Conservation (phyloP, 2,329 filamentous ascomycete species). For the Stagonosporopsis tanaceti region DNA sequence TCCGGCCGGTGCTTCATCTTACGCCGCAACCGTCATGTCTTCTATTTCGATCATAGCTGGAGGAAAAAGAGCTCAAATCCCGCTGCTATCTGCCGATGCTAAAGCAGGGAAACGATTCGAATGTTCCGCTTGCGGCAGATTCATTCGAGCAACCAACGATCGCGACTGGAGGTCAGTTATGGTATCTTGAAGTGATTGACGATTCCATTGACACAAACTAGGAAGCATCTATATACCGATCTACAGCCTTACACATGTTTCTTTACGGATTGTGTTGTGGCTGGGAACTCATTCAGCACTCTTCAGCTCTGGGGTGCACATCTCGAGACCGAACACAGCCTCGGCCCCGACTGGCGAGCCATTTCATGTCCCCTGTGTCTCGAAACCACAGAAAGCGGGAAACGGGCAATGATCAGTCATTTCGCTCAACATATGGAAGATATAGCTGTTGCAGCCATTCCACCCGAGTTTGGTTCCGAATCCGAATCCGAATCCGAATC, state of each 20-base stretch:
- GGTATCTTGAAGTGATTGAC: neutral
- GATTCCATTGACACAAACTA: neutral
- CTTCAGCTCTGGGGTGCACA: no score
- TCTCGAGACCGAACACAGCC: no score
- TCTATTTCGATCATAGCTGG: slow-evolving; percentile 26
- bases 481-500: no score
- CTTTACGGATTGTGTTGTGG: neutral
- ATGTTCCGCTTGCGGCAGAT: neutral
- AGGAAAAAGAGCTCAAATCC: slow-evolving; percentile 22
- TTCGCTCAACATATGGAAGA: no score
- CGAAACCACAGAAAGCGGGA: no score
- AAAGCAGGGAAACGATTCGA: neutral
- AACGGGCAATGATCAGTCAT: no score
- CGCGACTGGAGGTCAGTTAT: neutral
- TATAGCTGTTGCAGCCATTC: no score
- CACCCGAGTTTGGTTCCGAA: no score
- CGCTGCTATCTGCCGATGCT: neutral
- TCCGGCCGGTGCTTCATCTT: slow-evolving; percentile 14
- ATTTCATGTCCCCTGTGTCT: no score
- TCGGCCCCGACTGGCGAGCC: no score
- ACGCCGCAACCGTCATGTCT: slow-evolving; percentile 29
- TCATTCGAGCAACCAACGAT: neutral
- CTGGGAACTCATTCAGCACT: no score
- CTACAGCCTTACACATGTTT: neutral
- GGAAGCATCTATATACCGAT: neutral